Evolutionary conservation across 352 stramenopile species (phyloP).

Genomic region (Phytopythium sindhum): DNA sequence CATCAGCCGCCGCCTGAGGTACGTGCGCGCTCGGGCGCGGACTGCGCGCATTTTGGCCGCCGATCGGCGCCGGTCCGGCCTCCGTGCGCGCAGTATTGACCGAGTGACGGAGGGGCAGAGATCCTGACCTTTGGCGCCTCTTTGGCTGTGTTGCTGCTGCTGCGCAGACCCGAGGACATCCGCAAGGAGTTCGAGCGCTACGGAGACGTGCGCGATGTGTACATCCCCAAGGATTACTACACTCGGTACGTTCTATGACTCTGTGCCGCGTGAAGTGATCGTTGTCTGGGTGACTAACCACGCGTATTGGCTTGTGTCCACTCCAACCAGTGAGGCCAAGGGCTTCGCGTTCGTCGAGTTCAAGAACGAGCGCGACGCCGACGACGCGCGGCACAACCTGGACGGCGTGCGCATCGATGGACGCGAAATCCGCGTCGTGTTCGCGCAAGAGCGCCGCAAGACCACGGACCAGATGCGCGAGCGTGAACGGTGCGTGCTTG

Average conservation of each 20-base stretch:
- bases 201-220: conserved; percentile 94
- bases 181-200: conserved; percentile 92
- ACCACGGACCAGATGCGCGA: conserved; percentile 94
- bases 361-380: conserved; percentile 87
- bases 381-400: conserved; percentile 89
- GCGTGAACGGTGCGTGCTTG: conserved; percentile 53
- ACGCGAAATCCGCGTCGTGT: conserved; percentile 93
- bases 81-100: background rate
- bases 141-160: background rate
- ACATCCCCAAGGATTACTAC: conserved; percentile 94
- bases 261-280: background rate
- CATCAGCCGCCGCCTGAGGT: conserved; percentile 87
- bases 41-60: background rate
- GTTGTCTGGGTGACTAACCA: no score
- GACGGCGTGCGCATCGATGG: conserved; percentile 91
- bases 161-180: conserved; percentile 83
- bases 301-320: background rate
- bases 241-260: conserved; percentile 27
- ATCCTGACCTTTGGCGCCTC: conserved; percentile 8
- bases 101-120: background rate
- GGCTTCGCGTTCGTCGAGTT: conserved; percentile 97
- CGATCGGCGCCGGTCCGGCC: background rate
- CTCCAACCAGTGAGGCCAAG: conserved; percentile 73
- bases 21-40: conserved; percentile 5
- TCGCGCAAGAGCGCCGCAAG: conserved; percentile 96